A percentile compares a stretch with the other conserved stretches of the same genome.
These are phyloP conservation scores for Abelmoschus esculentus DNA, from an alignment of 345 rosid genomes.

Conservation along the genomic window DNA sequence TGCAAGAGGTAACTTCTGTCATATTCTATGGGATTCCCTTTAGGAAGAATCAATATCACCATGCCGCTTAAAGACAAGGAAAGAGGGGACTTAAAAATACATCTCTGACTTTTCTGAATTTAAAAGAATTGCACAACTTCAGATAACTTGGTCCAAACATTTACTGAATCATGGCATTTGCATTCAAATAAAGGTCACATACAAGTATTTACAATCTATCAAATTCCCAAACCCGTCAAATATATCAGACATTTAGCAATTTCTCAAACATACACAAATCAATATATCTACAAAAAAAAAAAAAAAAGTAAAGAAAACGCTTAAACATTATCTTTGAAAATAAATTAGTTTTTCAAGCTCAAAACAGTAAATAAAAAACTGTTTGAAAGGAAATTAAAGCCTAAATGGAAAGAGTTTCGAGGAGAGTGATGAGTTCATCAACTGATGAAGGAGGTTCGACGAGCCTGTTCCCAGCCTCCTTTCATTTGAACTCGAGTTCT, in stretches of 20 bases:
- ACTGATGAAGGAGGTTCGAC: constrained; percentile 53
- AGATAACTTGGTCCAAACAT: background rate
- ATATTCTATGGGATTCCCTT: background rate
- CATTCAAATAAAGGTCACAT: background rate
- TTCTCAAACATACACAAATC: background rate
- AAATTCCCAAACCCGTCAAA: background rate
- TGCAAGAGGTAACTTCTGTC: no score
- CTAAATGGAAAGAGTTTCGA: constrained; percentile 24
- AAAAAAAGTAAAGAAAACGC: background rate
- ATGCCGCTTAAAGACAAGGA: background rate
- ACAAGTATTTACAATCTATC: background rate
- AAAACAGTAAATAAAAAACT: background rate
- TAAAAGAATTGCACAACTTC: background rate
- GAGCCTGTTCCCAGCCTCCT: constrained; percentile 64
- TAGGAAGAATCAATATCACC: constrained; percentile 1
- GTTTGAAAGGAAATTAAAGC: no score
- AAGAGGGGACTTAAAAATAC: background rate
- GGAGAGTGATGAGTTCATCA: constrained; percentile 71
- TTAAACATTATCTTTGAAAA: background rate
- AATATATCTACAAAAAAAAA: background rate
- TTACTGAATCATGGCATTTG: background rate
- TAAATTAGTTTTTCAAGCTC: background rate
- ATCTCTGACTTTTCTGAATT: background rate
- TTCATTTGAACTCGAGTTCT: constrained; percentile 58
- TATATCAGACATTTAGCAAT: background rate